These are phyloP conservation scores for Gautieria morchelliformis DNA, from an alignment of 768 basidiomycete species.

Conservation along the genomic window DNA sequence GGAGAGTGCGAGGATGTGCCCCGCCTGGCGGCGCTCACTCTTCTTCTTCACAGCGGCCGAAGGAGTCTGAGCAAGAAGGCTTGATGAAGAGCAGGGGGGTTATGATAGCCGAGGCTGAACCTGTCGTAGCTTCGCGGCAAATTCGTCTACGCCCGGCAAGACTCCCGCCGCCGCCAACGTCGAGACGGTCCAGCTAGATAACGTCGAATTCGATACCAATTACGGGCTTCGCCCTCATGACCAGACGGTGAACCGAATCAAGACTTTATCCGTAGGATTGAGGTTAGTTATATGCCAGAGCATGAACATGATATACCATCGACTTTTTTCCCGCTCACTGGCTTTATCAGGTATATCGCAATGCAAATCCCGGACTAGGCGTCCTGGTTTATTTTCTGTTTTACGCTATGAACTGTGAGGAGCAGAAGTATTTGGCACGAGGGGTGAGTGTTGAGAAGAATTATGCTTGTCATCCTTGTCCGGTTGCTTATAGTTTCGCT, in stretches of 20 bases:
- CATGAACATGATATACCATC: no score
- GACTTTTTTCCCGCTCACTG: neutral
- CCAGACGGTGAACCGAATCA: constrained; percentile 83
- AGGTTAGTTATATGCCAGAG: constrained; percentile 45
- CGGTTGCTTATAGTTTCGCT: neutral
- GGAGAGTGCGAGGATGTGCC: constrained; percentile 28
- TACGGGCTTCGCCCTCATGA: constrained; percentile 75
- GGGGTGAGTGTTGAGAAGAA: no score
- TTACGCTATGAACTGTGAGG: constrained; percentile 89
- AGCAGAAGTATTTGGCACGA: constrained; percentile 93
- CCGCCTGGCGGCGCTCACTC: no score
- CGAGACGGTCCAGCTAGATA: constrained; percentile 25
- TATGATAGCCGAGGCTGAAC: constrained; percentile 13
- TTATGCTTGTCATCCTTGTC: no score
- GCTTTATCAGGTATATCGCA: constrained; percentile 65
- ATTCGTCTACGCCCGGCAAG: neutral
- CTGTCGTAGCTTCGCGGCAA: constrained; percentile 23
- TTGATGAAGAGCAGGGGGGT: neutral
- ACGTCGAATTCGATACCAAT: constrained; percentile 54
- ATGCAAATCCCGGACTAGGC: constrained; percentile 68
- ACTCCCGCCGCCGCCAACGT: neutral
- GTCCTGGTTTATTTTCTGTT: constrained; percentile 93
- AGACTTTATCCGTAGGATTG: constrained; percentile 85
- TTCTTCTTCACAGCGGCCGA: no score
- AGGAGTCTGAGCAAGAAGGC: neutral